Conservation (phyloP, 2,329 filamentous ascomycete species). For the Blastomyces silverae region DNA sequence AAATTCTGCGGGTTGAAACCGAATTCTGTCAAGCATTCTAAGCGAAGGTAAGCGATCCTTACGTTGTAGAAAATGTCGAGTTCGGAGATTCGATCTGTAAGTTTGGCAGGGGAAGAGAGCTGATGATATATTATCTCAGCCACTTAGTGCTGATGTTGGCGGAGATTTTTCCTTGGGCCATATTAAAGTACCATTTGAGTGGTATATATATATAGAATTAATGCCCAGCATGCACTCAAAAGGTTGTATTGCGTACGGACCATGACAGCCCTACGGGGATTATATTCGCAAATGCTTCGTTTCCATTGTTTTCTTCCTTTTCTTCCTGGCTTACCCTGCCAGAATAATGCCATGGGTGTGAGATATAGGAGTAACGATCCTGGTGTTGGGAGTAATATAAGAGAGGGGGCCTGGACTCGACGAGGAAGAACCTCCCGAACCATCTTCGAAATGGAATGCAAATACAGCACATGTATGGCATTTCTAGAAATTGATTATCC, state of each 20-base stretch:
- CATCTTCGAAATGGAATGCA: not conserved
- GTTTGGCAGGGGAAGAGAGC: not conserved
- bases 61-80: not conserved
- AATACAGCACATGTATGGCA: not conserved
- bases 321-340: not conserved
- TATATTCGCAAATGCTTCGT: too few relatives aligned
- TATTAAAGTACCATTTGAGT: not conserved
- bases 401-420: not conserved
- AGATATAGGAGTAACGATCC: not conserved
- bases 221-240: not conserved
- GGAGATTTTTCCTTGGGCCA: not conserved
- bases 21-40: not conserved
- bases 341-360: not conserved
- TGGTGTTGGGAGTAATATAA: not conserved
- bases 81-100: not conserved
- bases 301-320: not conserved
- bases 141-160: conserved; percentile 1
- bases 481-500: not conserved
- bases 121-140: not conserved
- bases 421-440: not conserved
- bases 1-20: not conserved
- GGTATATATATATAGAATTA: not conserved
- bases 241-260: not conserved
- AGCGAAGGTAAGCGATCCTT: not conserved
- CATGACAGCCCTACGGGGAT: not conserved